phyloP scores from a whole-genome alignment of 2,329 filamentous ascomycete species.

The Volutella citrinella region DNA sequence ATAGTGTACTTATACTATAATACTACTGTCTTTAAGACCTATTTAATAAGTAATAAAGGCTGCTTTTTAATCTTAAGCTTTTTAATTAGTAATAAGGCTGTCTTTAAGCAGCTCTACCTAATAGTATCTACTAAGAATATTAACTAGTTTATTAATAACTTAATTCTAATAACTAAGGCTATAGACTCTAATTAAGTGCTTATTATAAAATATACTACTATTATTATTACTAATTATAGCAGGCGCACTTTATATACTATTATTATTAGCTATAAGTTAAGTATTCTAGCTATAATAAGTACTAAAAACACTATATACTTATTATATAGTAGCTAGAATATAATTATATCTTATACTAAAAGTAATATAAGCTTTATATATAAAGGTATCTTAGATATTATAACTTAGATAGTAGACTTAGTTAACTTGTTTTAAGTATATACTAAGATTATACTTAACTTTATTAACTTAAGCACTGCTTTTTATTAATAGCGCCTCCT shows the following conservation, averaged over 20 bases:
- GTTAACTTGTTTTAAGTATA: constrained; percentile 17
- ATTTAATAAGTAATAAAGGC: constrained; percentile 28
- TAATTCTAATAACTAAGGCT: constrained; percentile 31
- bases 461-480: constrained; percentile 34
- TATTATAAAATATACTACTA: constrained; percentile 34
- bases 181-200: constrained; percentile 38
- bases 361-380: constrained; percentile 36
- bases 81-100: constrained; percentile 32
- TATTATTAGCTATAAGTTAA: constrained; percentile 38
- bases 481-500: constrained; percentile 39
- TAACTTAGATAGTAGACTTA: constrained; percentile 28
- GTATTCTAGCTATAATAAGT: constrained; percentile 36
- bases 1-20: constrained; percentile 33
- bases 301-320: constrained; percentile 33
- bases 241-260: constrained; percentile 37
- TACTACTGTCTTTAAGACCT: constrained; percentile 28
- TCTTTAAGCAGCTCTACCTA: constrained; percentile 31
- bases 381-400: constrained; percentile 31
- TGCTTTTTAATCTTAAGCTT: constrained; percentile 26
- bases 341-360: constrained; percentile 37
- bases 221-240: constrained; percentile 36
- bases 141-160: constrained; percentile 30
- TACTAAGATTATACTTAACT: constrained; percentile 36
- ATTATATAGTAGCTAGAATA: constrained; percentile 34
- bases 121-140: constrained; percentile 28